Percentiles rank a stretch among this genome's conserved stretches.
Evolutionary conservation across 1,284 basidiomycete species (phyloP).

Genomic region (Gomphus sp.): DNA sequence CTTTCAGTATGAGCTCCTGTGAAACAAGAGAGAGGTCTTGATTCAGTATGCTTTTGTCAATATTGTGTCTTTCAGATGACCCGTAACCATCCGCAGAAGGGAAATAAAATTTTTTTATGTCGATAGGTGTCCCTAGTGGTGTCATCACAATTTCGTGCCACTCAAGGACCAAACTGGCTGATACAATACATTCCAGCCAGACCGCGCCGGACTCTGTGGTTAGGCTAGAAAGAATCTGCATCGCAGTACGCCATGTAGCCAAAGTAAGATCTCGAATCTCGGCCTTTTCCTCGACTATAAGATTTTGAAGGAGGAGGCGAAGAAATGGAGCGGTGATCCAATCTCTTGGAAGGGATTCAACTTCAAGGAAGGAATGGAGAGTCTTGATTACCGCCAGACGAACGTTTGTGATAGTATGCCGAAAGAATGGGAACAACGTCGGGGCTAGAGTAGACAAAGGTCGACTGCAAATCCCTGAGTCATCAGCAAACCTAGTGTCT

Average conservation of each 20-base stretch:
- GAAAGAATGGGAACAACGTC: slow-evolving; percentile 92
- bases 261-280: slow-evolving; percentile 81
- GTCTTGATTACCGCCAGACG: slow-evolving; percentile 91
- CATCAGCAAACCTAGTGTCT: neutral
- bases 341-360: slow-evolving; percentile 63
- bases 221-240: slow-evolving; percentile 40
- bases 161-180: slow-evolving; percentile 50
- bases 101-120: slow-evolving; percentile 64
- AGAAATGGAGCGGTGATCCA: slow-evolving; percentile 82
- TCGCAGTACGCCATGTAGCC: slow-evolving; percentile 69
- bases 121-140: slow-evolving; percentile 78
- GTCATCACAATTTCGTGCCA: slow-evolving; percentile 92
- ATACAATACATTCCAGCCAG: slow-evolving; percentile 43
- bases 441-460: slow-evolving; percentile 77
- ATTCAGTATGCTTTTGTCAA: slow-evolving; percentile 92
- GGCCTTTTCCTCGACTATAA: slow-evolving; percentile 84
- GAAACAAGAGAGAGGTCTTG: slow-evolving; percentile 87
- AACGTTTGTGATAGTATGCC: slow-evolving; percentile 93
- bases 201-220: slow-evolving; percentile 24
- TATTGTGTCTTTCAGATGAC: slow-evolving; percentile 70
- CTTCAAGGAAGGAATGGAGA: slow-evolving; percentile 77
- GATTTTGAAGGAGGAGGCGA: slow-evolving; percentile 88
- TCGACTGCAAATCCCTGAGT: slow-evolving; percentile 33
- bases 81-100: slow-evolving; percentile 41
- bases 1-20: slow-evolving; percentile 73